Evolutionary conservation across 306 rosid genomes (phyloP).

Genomic region (Lithocarpus polystachyus): DNA sequence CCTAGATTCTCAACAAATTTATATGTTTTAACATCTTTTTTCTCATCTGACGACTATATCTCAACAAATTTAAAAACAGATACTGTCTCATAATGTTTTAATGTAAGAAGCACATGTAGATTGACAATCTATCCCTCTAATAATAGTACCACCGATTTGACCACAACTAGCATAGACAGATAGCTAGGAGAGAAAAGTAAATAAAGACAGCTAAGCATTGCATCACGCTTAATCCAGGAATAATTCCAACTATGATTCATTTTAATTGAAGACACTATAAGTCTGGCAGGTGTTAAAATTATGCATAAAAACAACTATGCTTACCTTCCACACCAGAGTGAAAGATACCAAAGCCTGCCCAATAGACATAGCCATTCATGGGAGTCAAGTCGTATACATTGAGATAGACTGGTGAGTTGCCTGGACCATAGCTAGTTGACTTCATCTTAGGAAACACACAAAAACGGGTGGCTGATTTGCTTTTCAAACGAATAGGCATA

Average conservation of each 20-base stretch:
- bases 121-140: not conserved
- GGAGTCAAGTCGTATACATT: slow-evolving; percentile 96
- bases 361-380: slow-evolving; percentile 85
- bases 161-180: not conserved
- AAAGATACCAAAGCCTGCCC: slow-evolving; percentile 97
- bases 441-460: slow-evolving; percentile 67
- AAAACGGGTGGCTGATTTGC: slow-evolving; percentile 67
- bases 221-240: not conserved
- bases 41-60: not conserved
- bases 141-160: not conserved
- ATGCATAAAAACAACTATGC: slow-evolving; percentile 11
- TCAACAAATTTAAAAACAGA: not conserved
- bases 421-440: slow-evolving; percentile 55
- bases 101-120: not conserved
- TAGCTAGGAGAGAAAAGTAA: not conserved
- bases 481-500: slow-evolving; percentile 66
- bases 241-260: not conserved
- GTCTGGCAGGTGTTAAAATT: not conserved
- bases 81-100: not conserved
- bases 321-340: slow-evolving; percentile 99
- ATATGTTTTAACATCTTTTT: not conserved
- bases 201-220: not conserved
- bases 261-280: not conserved
- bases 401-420: slow-evolving; percentile 78
- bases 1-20: not conserved